Percentiles rank a stretch among this genome's conserved stretches.
phyloP scores from a whole-genome alignment of 495 filamentous ascomycete genomes.

The Aspergillus ellipticus region DNA sequence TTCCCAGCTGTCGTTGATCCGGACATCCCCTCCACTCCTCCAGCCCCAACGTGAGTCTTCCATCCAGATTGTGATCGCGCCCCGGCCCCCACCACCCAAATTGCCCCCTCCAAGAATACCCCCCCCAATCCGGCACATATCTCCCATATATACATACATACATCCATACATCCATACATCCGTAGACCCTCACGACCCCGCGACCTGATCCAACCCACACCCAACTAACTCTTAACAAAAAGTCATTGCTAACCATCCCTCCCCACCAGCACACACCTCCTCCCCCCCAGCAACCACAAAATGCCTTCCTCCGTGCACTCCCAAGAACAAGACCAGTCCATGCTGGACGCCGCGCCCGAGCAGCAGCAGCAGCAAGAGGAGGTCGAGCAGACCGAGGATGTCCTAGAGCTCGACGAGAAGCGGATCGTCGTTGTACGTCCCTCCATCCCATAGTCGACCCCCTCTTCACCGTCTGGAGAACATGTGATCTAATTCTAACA shows the following conservation, averaged over 20 bases:
- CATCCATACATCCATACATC: too few relatives aligned
- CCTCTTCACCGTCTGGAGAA: too few relatives aligned
- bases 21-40: not conserved
- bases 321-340: conserved; percentile 47
- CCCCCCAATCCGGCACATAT: too few relatives aligned
- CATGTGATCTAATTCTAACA: too few relatives aligned
- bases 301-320: conserved; percentile 46
- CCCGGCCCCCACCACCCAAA: too few relatives aligned
- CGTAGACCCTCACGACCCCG: not conserved
- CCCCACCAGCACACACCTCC: not conserved
- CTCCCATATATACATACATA: too few relatives aligned
- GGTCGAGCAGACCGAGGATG: conserved; percentile 35
- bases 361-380: conserved; percentile 37
- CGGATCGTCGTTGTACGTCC: conserved; percentile 54
- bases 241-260: not conserved
- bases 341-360: conserved; percentile 47
- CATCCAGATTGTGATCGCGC: too few relatives aligned
- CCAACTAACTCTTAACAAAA: too few relatives aligned
- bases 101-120: too few relatives aligned
- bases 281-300: conserved; percentile 8
- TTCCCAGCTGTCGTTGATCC: not conserved
- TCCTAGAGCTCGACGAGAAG: conserved; percentile 47
- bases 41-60: too few relatives aligned
- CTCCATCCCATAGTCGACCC: too few relatives aligned
- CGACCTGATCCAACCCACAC: not conserved